These are phyloP conservation scores for Malus hybrid DNA, from an alignment of 331 rosid genomes.

Conservation along the genomic window DNA sequence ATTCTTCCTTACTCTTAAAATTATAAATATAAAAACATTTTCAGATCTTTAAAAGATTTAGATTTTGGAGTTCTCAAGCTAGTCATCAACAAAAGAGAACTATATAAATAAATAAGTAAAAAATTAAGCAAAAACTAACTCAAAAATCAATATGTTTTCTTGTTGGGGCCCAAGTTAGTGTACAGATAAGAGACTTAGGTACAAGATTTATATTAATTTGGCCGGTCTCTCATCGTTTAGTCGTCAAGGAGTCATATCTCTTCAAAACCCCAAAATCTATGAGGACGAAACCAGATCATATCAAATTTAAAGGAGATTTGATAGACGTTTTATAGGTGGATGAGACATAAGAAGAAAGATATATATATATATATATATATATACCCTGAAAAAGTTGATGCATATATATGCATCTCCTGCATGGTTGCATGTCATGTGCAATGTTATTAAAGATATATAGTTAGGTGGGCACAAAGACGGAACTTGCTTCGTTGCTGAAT, in stretches of 20 bases:
- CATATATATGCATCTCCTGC: neutral
- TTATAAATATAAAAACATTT: neutral
- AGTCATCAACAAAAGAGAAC: neutral
- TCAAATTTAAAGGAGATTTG: neutral
- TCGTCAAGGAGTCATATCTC: neutral
- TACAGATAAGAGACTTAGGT: neutral
- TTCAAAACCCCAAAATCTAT: neutral
- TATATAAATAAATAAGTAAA: neutral
- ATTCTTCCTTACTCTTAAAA: slow-evolving; percentile 17
- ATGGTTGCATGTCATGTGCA: neutral
- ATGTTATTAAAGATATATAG: neutral
- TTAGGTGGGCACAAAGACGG: neutral
- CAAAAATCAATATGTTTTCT: neutral
- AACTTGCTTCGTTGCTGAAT: no score
- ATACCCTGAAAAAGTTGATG: no score
- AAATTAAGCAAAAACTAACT: neutral
- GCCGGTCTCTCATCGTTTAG: neutral
- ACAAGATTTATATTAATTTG: neutral
- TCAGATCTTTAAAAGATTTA: slow-evolving; percentile 47
- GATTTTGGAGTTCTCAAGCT: slow-evolving; percentile 33
- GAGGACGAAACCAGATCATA: neutral
- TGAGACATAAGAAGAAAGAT: no score
- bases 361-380: no score
- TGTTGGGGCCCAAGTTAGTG: neutral
- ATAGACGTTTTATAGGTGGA: neutral